phyloP scores from a whole-genome alignment of 208 protist species.

The Blechomonas ayalai region DNA sequence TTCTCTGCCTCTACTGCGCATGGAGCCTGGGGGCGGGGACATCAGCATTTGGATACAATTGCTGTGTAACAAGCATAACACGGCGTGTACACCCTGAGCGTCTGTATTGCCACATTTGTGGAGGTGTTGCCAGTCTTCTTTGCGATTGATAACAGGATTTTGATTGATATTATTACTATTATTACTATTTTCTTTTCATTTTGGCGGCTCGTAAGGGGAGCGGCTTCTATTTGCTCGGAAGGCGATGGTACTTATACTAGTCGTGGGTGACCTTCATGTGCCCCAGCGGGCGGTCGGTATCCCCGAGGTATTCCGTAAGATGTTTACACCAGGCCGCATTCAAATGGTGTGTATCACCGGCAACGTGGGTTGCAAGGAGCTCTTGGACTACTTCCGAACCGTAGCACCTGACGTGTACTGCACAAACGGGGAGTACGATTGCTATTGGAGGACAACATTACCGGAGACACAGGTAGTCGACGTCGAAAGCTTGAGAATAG shows the following conservation, averaged over 20 bases:
- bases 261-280: slow-evolving; percentile 99
- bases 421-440: slow-evolving; percentile 96
- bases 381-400: slow-evolving; percentile 94
- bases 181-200: too few species aligned
- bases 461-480: slow-evolving; percentile 91
- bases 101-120: too few species aligned
- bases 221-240: too few species aligned
- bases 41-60: background rate
- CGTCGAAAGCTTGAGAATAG: slow-evolving; percentile 96
- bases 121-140: too few species aligned
- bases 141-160: too few species aligned
- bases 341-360: slow-evolving; percentile 98
- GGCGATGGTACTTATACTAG: slow-evolving; percentile 95
- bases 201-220: too few species aligned
- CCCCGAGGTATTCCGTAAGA: slow-evolving; percentile 92
- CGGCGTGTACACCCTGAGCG: too few species aligned
- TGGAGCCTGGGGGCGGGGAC: too few species aligned
- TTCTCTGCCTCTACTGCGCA: background rate
- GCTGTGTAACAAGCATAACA: background rate
- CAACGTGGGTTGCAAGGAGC: slow-evolving; percentile 94
- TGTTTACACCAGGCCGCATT: slow-evolving; percentile 95
- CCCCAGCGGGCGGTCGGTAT: slow-evolving; percentile 93
- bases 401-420: slow-evolving; percentile 95
- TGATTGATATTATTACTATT: too few species aligned
- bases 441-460: slow-evolving; percentile 27